Evolutionary conservation across 306 rosid genomes (phyloP).

Genomic region (Cicer judaicum): DNA sequence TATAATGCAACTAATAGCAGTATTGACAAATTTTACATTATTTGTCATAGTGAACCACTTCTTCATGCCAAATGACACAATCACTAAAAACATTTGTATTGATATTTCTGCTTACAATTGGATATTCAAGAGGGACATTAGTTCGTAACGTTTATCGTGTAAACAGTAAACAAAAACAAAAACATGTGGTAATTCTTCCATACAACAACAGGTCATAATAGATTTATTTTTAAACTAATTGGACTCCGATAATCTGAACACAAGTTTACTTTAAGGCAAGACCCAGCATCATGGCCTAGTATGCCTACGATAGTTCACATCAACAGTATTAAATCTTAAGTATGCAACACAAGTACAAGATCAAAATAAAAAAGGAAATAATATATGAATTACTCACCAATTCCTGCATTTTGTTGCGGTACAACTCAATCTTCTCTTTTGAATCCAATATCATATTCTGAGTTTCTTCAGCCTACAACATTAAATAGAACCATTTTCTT

Average conservation of each 20-base stretch:
- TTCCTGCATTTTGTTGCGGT: slow-evolving; percentile 94
- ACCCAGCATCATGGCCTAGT: slow-evolving; percentile 23
- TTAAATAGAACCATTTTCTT: slow-evolving; percentile 26
- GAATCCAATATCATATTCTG: slow-evolving; percentile 76
- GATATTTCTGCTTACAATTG: slow-evolving; percentile 6
- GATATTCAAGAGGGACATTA: background rate
- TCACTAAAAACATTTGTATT: background rate
- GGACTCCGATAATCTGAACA: slow-evolving; percentile 8
- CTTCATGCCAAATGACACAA: slow-evolving; percentile 22
- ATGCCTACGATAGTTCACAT: slow-evolving; percentile 28
- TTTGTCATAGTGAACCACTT: slow-evolving; percentile 26
- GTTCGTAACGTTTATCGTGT: slow-evolving; percentile 5
- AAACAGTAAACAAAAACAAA: slow-evolving; percentile 16
- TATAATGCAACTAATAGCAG: slow-evolving; percentile 3
- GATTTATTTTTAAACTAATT: slow-evolving; percentile 24
- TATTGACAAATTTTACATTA: slow-evolving; percentile 8
- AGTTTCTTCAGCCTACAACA: slow-evolving; percentile 65
- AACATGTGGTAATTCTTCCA: slow-evolving; percentile 29
- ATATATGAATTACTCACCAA: slow-evolving; percentile 70
- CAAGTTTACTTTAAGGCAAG: slow-evolving; percentile 31
- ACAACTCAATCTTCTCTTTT: slow-evolving; percentile 80
- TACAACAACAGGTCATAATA: slow-evolving; percentile 24
- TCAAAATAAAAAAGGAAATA: slow-evolving; percentile 39
- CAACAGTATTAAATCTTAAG: slow-evolving; percentile 28
- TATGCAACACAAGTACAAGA: slow-evolving; percentile 26